These are phyloP conservation scores for Colletotrichum somersetense DNA, from an alignment of 2,329 filamentous ascomycete genomes.

Conservation along the genomic window DNA sequence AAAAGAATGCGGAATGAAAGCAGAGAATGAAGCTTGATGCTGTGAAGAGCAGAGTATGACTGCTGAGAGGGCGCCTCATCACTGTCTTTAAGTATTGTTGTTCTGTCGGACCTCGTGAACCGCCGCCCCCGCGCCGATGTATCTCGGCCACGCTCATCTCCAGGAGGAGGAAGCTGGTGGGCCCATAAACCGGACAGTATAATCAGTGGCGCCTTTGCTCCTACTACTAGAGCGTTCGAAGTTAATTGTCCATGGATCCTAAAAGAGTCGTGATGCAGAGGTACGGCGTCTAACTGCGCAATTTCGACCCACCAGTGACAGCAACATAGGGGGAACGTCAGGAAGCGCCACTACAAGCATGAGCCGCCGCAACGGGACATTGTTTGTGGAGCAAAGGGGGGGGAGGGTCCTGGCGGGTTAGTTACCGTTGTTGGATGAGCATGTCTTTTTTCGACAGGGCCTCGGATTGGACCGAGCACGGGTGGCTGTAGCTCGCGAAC, in stretches of 20 bases:
- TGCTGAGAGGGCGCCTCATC: not conserved
- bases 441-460: not conserved
- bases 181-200: not conserved
- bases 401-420: too few relatives aligned
- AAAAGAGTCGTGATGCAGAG: not conserved
- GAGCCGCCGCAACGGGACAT: not conserved
- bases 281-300: not conserved
- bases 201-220: not conserved
- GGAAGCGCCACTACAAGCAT: not conserved
- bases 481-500: not conserved
- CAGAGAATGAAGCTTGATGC: constrained; percentile 20
- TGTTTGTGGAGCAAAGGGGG: constrained; percentile 3
- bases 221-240: not conserved
- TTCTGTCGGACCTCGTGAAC: not conserved
- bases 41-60: not conserved
- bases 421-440: not conserved
- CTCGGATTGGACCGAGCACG: not conserved
- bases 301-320: not conserved
- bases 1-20: constrained; percentile 5
- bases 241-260: not conserved
- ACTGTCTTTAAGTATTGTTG: not conserved
- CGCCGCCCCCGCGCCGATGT: not conserved
- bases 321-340: not conserved
- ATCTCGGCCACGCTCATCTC: not conserved
- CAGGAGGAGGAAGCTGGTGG: not conserved